Evolutionary conservation across 116 monocot genomes (phyloP).

Genomic region (Thalassia testudinum): DNA sequence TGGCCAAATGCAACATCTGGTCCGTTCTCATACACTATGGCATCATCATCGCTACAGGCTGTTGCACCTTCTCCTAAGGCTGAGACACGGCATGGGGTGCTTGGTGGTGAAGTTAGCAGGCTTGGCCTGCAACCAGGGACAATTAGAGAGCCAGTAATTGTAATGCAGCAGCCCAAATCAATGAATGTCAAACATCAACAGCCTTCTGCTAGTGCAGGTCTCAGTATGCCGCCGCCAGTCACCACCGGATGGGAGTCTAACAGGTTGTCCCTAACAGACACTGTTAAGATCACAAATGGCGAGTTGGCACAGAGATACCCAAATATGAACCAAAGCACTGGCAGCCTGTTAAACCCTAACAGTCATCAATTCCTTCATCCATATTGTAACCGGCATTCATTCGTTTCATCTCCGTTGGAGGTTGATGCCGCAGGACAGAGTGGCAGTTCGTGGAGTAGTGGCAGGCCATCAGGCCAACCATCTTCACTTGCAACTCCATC

Average conservation of each 20-base stretch:
- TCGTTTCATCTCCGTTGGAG: conserved; percentile 6
- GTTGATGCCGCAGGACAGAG: conserved; percentile 2
- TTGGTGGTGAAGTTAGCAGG: conserved; percentile 15
- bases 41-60: conserved; percentile 12
- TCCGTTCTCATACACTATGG: neutral
- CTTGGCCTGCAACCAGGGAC: neutral
- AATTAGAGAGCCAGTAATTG: conserved; percentile 26
- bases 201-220: conserved; percentile 1
- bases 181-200: conserved; percentile 9
- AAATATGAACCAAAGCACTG: neutral
- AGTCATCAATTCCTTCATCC: neutral
- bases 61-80: conserved; percentile 10
- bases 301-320: neutral
- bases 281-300: conserved; percentile 4
- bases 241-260: conserved; percentile 27
- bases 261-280: conserved; percentile 9
- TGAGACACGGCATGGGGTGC: conserved; percentile 4
- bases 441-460: neutral
- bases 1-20: conserved; percentile 3
- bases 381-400: conserved; percentile 2
- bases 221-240: conserved; percentile 1
- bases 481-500: neutral
- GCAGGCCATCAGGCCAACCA: conserved; percentile 4
- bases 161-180: conserved; percentile 53
- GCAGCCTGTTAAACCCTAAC: neutral